A percentile compares a stretch with the other conserved stretches of the same genome.
Evolutionary conservation across 2,329 filamentous ascomycete genomes (phyloP).

Genomic region (Paraphaeosphaeria sporulosa): DNA sequence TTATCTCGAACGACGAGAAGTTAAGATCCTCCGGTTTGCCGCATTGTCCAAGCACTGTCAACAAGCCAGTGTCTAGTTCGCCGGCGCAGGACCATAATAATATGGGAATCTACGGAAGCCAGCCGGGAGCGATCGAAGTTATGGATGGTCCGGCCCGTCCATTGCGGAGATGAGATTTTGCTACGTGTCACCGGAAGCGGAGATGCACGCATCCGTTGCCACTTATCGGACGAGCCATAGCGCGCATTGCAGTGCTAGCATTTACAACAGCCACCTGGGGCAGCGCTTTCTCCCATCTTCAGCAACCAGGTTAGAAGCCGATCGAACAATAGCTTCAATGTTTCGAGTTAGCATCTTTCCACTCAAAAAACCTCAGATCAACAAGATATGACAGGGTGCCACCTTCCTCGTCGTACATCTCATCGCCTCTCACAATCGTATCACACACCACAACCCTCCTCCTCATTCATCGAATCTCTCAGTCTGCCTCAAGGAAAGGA

Average conservation of each 20-base stretch:
- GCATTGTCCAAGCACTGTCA: no score
- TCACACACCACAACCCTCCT: neutral
- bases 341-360: neutral
- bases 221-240: neutral
- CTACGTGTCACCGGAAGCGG: neutral
- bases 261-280: no score
- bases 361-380: neutral
- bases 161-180: neutral
- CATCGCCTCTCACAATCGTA: neutral
- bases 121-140: neutral
- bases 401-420: neutral
- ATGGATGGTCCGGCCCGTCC: neutral
- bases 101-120: no score
- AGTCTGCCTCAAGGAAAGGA: neutral
- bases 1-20: no score
- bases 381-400: neutral
- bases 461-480: neutral
- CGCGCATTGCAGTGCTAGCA: no score
- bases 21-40: no score
- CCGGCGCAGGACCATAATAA: no score
- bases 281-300: neutral
- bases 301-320: neutral
- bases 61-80: no score
- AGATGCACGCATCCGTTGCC: neutral
- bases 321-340: neutral